Conservation (phyloP, 2,329 filamentous ascomycete genomes). For the Gnomoniopsis smithogilvyi region DNA sequence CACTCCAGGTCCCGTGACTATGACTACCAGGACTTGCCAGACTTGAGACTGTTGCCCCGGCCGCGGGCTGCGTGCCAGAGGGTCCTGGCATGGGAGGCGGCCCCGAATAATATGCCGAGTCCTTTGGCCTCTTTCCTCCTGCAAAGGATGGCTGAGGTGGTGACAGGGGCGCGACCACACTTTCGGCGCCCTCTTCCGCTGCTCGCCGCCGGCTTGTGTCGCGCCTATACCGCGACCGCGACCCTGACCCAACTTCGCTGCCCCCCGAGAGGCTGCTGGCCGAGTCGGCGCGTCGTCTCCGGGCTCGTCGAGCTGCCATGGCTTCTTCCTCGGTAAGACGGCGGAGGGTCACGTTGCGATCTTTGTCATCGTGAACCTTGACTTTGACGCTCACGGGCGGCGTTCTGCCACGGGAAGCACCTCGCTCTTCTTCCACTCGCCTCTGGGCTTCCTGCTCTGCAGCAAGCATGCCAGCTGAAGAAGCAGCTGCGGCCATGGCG, state of each 20-base stretch:
- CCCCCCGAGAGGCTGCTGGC: slow-evolving; percentile 56
- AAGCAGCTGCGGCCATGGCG: slow-evolving; percentile 45
- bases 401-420: slow-evolving; percentile 36
- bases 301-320: slow-evolving; percentile 36
- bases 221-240: slow-evolving; percentile 50
- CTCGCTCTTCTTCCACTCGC: slow-evolving; percentile 27
- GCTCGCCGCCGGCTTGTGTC: slow-evolving; percentile 45
- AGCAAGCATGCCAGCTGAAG: slow-evolving; percentile 45
- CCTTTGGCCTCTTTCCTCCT: slow-evolving; percentile 49
- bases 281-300: slow-evolving; percentile 45
- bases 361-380: slow-evolving; percentile 57
- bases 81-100: slow-evolving; percentile 33
- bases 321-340: slow-evolving; percentile 60
- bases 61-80: slow-evolving; percentile 35
- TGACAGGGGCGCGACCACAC: slow-evolving; percentile 41
- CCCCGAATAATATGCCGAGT: slow-evolving; percentile 61
- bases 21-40: slow-evolving; percentile 41
- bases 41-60: slow-evolving; percentile 44
- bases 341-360: slow-evolving; percentile 59
- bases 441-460: slow-evolving; percentile 41
- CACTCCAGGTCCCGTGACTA: slow-evolving; percentile 54
- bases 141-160: slow-evolving; percentile 58
- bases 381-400: slow-evolving; percentile 55
- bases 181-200: slow-evolving; percentile 39
- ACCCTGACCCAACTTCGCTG: slow-evolving; percentile 35